Evolutionary conservation across 139 green algal genomes (phyloP).

Genomic region (Pleodorina starrii): DNA sequence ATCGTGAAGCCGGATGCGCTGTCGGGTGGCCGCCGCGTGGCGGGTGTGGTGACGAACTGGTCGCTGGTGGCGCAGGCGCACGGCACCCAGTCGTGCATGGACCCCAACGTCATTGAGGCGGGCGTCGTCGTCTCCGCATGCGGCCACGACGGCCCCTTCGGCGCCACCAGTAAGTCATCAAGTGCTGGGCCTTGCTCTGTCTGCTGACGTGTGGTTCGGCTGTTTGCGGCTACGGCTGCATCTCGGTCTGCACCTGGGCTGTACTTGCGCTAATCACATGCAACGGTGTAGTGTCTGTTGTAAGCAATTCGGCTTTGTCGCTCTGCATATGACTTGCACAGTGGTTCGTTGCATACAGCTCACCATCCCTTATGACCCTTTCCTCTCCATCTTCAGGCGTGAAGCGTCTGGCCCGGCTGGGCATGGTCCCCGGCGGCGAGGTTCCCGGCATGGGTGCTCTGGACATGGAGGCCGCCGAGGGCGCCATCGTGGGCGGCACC

Average conservation of each 20-base stretch:
- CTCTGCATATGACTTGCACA: too few species aligned
- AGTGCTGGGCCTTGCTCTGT: too few species aligned
- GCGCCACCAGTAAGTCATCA: constrained; percentile 79
- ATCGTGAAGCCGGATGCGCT: constrained; percentile 72
- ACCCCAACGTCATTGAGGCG: constrained; percentile 83
- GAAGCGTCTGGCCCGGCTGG: constrained; percentile 92
- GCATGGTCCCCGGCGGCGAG: constrained; percentile 82
- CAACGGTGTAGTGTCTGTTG: too few species aligned
- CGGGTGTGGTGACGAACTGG: constrained; percentile 98
- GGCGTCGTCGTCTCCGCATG: constrained; percentile 91
- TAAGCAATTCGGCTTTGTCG: too few species aligned
- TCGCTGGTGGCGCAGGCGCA: constrained; percentile 97
- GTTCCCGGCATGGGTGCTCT: constrained; percentile 94
- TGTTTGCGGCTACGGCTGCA: too few species aligned
- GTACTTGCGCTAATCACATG: too few species aligned
- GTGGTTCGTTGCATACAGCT: too few species aligned
- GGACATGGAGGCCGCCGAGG: constrained; percentile 98
- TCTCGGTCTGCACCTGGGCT: too few species aligned
- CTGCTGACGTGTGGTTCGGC: too few species aligned
- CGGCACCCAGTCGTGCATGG: constrained; percentile 97
- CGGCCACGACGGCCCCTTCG: constrained; percentile 97
- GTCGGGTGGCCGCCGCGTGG: constrained; percentile 10
- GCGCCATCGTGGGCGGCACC: constrained; percentile 87
- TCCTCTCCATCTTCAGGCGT: constrained; percentile 80
- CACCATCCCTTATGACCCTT: too few species aligned